Percentiles rank a stretch among this genome's conserved stretches.
These are phyloP conservation scores for Astragalus membranaceus DNA, from an alignment of 306 rosid genomes.

Conservation along the genomic window DNA sequence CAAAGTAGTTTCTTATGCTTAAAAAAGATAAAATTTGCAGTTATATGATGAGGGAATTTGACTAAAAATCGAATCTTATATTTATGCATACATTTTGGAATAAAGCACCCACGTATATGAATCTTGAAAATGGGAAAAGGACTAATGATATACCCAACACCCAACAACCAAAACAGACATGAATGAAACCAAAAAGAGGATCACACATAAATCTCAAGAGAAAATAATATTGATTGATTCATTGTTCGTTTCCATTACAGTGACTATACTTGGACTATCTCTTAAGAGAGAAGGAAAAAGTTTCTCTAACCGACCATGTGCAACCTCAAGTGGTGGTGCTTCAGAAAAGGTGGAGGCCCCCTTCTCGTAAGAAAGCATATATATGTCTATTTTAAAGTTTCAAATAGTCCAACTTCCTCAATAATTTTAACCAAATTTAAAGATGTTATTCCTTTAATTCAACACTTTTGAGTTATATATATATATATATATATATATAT, in stretches of 20 bases:
- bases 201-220: conserved; percentile 3
- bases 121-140: background rate
- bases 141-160: background rate
- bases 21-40: no score
- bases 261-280: background rate
- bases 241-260: conserved; percentile 2
- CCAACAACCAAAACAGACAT: background rate
- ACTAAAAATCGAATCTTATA: background rate
- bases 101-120: background rate
- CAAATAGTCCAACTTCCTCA: background rate
- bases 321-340: background rate
- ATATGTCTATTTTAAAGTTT: background rate
- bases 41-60: background rate
- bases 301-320: conserved; percentile 11
- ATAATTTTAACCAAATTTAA: background rate
- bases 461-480: background rate
- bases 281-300: conserved; percentile 12
- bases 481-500: no score
- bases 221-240: conserved; percentile 1
- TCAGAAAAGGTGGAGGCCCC: conserved; percentile 14
- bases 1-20: no score
- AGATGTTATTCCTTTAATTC: background rate
- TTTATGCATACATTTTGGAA: background rate
- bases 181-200: conserved; percentile 18
- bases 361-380: conserved; percentile 7